Evolutionary conservation across 2,329 filamentous ascomycete species (phyloP), one percentile per base, ranked within the genome.

Genomic region (Exophiala alcalophila): DNA sequence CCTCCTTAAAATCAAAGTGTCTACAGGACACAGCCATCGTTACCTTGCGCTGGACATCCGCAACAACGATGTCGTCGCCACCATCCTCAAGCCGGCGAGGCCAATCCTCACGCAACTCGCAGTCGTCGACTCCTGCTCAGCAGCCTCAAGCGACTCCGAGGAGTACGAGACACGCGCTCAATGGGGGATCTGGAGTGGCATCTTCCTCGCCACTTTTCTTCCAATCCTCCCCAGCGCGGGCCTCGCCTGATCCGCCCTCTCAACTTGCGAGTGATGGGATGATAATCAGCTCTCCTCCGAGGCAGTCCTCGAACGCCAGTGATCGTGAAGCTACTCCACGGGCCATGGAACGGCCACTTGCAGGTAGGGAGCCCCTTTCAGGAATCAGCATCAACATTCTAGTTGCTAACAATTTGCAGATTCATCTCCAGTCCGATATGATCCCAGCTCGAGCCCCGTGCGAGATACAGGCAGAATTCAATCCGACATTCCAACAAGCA

Each of bases 341-440:
- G 35, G 65, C 65, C 25, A 64, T 61, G 32, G 55, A 57, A 36
- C 54, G 55, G 11, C 54, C 55, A 16, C 55, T 67, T 40, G 58
- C 63, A 65, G 69, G 68, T 71, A 63, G 40, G 54, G n/a, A 20
- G n/a, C 4, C 19, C 35, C 38, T 20, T 20, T 40, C 35, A n/a
- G n/a, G n/a, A n/a, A n/a, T n/a, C n/a, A n/a, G n/a, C n/a, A n/a
- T 35, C 26, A 15, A 18, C 36, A 20, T 24, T 19, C 10, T n/a
- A 18, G 16, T 12, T 5, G 50, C 64, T 40, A 59, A 38, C 49
- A 14, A 39, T 6, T 12, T 36, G 2, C 55, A 95, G 91, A 90
- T 59, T 97, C 91, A 0, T 97, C 91, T 1, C 91, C 91, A 1
- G 87, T 97, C 55, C 81, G 83, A 63, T 97, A 96, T 62, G 86